These are phyloP conservation scores for Actinomortierella wolfii DNA, from an alignment of 371 early-diverging fungal species.

Conservation along the genomic window DNA sequence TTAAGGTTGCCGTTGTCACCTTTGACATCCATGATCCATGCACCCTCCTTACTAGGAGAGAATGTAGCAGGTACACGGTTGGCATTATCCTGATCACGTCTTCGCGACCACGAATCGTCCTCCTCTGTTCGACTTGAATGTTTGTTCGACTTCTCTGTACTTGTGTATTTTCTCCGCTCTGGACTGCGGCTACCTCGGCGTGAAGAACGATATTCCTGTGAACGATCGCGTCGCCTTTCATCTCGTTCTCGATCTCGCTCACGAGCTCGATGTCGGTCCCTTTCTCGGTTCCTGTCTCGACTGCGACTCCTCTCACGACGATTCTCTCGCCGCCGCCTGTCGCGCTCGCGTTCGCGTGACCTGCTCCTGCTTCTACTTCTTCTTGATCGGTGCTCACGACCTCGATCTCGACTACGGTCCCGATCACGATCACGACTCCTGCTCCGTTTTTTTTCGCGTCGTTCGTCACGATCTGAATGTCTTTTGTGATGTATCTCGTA, in stretches of 20 bases:
- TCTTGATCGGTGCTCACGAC: too few relatives aligned
- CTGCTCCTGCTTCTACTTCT: conserved; percentile 10
- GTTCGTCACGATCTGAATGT: conserved; percentile 8
- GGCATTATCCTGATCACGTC: conserved; percentile 8
- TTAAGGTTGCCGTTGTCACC: conserved; percentile 51
- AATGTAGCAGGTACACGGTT: background rate
- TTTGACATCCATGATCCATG: conserved; percentile 30
- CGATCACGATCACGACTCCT: background rate
- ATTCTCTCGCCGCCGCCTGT: background rate
- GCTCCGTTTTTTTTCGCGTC: conserved; percentile 10
- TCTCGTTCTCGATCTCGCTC: conserved; percentile 2
- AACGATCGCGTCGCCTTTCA: background rate
- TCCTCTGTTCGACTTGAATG: background rate
- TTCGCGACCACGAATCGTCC: conserved; percentile 8
- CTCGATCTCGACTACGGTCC: background rate
- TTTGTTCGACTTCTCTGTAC: background rate
- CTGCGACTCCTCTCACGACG: background rate
- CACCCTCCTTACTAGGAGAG: conserved; percentile 13
- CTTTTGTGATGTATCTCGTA: conserved; percentile 1
- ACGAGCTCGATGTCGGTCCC: conserved; percentile 4
- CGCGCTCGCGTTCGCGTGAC: conserved; percentile 3
- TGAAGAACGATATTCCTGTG: conserved; percentile 5
- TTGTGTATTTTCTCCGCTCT: conserved; percentile 13
- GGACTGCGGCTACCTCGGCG: conserved; percentile 8
- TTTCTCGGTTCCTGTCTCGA: background rate